Percentiles rank a stretch among this genome's conserved stretches.
These are phyloP conservation scores for Angophora floribunda DNA, from an alignment of 345 rosid genomes.

Conservation along the genomic window DNA sequence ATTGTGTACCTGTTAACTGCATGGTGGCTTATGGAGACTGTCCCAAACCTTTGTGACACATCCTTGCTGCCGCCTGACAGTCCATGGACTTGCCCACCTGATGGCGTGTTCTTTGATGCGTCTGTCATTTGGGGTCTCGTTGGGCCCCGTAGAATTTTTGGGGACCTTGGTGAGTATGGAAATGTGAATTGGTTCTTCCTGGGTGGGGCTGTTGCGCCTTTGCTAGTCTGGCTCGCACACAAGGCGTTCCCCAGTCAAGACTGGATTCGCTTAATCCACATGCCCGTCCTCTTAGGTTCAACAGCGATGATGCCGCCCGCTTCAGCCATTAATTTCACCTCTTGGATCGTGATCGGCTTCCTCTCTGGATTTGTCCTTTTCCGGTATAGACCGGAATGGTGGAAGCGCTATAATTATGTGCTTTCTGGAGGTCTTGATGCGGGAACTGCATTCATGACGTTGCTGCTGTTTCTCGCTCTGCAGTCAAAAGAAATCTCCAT, in stretches of 20 bases:
- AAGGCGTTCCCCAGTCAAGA: conserved; percentile 41
- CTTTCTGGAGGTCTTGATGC: conserved; percentile 73
- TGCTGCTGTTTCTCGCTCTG: conserved; percentile 41
- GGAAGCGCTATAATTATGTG: conserved; percentile 66
- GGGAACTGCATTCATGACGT: conserved; percentile 61
- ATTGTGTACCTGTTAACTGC: conserved; percentile 50
- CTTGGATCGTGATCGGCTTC: conserved; percentile 56
- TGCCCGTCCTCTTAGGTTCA: conserved; percentile 64
- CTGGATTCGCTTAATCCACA: conserved; percentile 56
- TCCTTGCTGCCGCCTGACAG: conserved; percentile 38
- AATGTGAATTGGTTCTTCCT: conserved; percentile 66
- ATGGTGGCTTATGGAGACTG: conserved; percentile 72
- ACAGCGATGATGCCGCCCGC: conserved; percentile 78
- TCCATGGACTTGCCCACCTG: conserved; percentile 76
- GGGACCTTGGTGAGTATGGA: conserved; percentile 54
- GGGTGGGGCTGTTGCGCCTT: conserved; percentile 51
- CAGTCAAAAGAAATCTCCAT: conserved; percentile 26
- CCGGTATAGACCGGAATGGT: conserved; percentile 34
- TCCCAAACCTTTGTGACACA: conserved; percentile 64
- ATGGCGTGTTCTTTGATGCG: conserved; percentile 59
- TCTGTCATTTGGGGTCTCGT: conserved; percentile 88
- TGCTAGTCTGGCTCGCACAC: conserved; percentile 56
- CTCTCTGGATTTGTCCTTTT: conserved; percentile 43
- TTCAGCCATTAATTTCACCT: conserved; percentile 54
- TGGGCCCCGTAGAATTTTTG: conserved; percentile 74